Percentiles rank a stretch among this genome's conserved stretches.
Conservation (phyloP, 2,329 filamentous ascomycete genomes). For the Paecilomyces formosus region DNA sequence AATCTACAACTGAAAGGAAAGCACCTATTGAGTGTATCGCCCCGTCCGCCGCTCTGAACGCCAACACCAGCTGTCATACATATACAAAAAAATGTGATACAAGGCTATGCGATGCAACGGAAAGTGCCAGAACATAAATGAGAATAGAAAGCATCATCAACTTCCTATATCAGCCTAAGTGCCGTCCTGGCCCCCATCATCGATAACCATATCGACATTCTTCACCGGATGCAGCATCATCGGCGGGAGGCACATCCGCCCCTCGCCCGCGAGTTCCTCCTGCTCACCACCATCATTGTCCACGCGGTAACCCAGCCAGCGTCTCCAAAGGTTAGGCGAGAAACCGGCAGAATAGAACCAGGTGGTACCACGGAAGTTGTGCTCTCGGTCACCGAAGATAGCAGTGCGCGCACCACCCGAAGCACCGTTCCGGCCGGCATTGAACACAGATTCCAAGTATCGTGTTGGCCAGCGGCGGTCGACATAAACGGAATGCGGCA, state of each 20-base stretch:
- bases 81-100: not conserved
- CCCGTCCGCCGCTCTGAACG: not conserved
- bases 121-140: not conserved
- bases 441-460: conserved; percentile 72
- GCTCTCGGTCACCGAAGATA: conserved; percentile 76
- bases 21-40: not conserved
- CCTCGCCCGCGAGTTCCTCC: conserved; percentile 66
- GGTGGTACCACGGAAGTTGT: conserved; percentile 77
- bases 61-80: not conserved
- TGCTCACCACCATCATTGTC: conserved; percentile 72
- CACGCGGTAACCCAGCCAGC: conserved; percentile 78
- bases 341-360: conserved; percentile 92
- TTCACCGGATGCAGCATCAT: conserved; percentile 85
- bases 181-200: conserved; percentile 22
- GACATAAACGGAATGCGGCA: conserved; percentile 80
- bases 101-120: not conserved
- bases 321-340: conserved; percentile 68
- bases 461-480: conserved; percentile 78
- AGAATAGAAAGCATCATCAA: not conserved
- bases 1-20: not conserved
- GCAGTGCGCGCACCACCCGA: conserved; percentile 65
- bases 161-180: not conserved
- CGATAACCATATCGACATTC: conserved; percentile 52
- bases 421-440: conserved; percentile 67
- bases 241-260: conserved; percentile 82